Base-by-base conservation (phyloP, 139 green algal species). In the Nannochloris sp. region DNA sequence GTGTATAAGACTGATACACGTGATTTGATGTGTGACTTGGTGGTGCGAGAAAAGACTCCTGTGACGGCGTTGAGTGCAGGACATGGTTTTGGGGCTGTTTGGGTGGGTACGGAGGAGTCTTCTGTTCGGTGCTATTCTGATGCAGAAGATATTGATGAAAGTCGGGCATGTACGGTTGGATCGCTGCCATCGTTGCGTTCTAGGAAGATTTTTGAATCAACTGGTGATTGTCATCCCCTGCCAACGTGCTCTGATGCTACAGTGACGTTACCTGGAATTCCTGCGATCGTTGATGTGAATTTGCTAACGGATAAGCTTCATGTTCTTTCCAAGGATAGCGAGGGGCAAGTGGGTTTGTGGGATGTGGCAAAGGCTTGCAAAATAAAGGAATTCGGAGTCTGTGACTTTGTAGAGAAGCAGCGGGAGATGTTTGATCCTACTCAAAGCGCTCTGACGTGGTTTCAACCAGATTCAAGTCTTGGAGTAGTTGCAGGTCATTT, bases 1-100 rank as follows among this genome's bases (percentile, higher is more conserved):
- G 65, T 91, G 18, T 93, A 83, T 76, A 64, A 64, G 15, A 96
- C 86, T 0, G 66, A 87, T 63, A 68, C 95, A 46, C 25, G 58
- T 23, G 71, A 60, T 7, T 74, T 83, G 27, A 79, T 80, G 15
- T 84, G 80, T 31, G 76, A 90, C 73, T 77, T 96, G 67, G 62
- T 96, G 62, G 64, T 79, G 2, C 23, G 60, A 12, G 85, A 94
- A 71, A 19, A 76, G 16, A 48, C 64, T 9, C 81, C 88, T 10
- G 75, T 96, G n/a, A 53, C 66, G 9, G 31, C 48, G 4, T 68
- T 96, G 63, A 53, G n/a, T 9, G n/a, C 46, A 53, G 46, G n/a
- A 19, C n/a, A 34, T 57, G 50, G 43, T 2, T 18, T 11, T 15
- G 25, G 31, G 8, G 51, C 51, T 21, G 12, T 92, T 21, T 92